phyloP scores from a whole-genome alignment of 306 rosid species.

The Citrullus amarus region DNA sequence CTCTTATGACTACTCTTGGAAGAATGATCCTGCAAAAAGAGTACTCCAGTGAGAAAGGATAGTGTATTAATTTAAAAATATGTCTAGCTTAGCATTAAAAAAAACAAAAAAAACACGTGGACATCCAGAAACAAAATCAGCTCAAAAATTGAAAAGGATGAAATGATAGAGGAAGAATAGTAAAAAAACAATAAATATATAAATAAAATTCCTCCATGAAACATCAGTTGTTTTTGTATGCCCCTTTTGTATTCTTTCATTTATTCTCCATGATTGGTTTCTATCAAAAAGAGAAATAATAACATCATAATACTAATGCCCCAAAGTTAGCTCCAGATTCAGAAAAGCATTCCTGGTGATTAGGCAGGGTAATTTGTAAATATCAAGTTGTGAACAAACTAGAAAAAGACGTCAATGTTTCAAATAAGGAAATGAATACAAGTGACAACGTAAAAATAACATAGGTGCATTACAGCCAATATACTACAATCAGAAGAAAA shows the following conservation, averaged over 20 bases:
- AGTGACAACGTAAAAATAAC: not conserved
- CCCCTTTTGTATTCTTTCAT: not conserved
- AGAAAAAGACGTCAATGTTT: not conserved
- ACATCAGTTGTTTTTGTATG: not conserved
- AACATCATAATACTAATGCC: not conserved
- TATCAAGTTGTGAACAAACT: not conserved
- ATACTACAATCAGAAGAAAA: not conserved
- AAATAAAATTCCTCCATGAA: not conserved
- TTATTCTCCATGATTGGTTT: not conserved
- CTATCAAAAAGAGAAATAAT: not conserved
- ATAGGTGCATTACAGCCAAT: not conserved
- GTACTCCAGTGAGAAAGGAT: constrained; percentile 7
- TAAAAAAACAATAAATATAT: not conserved
- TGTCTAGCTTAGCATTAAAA: not conserved
- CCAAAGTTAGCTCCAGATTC: not conserved
- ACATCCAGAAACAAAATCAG: not conserved
- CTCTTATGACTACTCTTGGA: constrained; percentile 23
- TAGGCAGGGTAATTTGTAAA: not conserved
- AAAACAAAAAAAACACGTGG: not conserved
- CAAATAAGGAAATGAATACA: not conserved
- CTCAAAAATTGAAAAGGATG: constrained; percentile 7
- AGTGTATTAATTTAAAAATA: not conserved
- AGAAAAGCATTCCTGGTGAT: not conserved
- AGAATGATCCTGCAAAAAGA: constrained; percentile 36
- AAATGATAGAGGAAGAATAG: not conserved